Evolutionary conservation across 441 rosid genomes (phyloP).

Genomic region (Hypseocharis bilobata): DNA sequence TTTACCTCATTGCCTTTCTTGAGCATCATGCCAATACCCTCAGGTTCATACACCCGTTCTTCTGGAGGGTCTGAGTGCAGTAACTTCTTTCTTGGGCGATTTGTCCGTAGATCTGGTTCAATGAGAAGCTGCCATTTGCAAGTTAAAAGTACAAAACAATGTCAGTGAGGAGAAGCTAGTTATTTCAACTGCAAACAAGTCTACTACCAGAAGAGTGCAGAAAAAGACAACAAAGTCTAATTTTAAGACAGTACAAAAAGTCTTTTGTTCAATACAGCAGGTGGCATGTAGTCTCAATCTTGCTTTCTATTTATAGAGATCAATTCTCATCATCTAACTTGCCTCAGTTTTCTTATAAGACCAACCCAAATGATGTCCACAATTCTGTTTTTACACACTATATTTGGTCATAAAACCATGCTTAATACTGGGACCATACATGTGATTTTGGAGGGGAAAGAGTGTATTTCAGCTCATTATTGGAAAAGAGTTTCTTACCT

Average conservation of each 20-base stretch:
- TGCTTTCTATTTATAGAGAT: neutral
- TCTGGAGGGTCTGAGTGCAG: conserved; percentile 53
- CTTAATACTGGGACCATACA: neutral
- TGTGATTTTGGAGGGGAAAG: neutral
- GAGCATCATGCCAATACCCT: conserved; percentile 56
- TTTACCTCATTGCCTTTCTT: conserved; percentile 84
- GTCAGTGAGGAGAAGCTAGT: neutral
- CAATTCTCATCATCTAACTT: neutral
- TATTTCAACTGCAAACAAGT: neutral
- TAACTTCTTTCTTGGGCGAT: conserved; percentile 55
- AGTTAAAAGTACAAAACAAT: conserved; percentile 3
- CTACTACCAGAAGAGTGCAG: neutral
- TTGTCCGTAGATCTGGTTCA: conserved; percentile 74
- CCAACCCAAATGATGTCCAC: neutral
- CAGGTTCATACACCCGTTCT: conserved; percentile 58
- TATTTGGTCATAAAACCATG: neutral
- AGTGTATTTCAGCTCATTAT: neutral
- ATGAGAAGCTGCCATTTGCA: conserved; percentile 52
- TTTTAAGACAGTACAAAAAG: neutral
- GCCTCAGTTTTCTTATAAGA: neutral
- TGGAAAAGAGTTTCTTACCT: conserved; percentile 37
- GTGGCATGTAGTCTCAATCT: neutral
- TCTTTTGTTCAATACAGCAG: neutral
- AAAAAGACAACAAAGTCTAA: neutral
- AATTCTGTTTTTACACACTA: neutral